A percentile compares a stretch with the other conserved stretches of the same genome.
Conservation (phyloP, 2,329 filamentous ascomycete genomes). For the Pestalotiopsis sp. region DNA sequence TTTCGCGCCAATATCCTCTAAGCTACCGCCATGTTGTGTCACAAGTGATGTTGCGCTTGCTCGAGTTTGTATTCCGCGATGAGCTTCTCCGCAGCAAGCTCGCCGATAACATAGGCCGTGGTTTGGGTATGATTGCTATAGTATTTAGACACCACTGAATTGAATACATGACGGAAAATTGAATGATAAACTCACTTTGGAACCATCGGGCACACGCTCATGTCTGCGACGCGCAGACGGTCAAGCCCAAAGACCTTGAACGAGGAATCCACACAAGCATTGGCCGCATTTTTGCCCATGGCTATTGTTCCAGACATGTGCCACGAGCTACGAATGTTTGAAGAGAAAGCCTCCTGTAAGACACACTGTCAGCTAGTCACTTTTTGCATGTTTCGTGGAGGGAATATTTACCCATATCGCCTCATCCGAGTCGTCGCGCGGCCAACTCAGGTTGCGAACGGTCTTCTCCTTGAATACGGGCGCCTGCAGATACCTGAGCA, state of each 20-base stretch:
- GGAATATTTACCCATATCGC: constrained; percentile 20
- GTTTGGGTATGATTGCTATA: constrained; percentile 39
- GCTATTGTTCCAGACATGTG: constrained; percentile 21
- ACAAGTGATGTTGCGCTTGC: neutral
- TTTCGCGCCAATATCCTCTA: too few species aligned
- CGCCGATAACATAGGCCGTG: constrained; percentile 47
- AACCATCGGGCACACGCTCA: constrained; percentile 22
- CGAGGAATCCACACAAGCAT: constrained; percentile 19
- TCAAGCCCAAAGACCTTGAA: constrained; percentile 20
- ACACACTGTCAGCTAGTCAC: neutral
- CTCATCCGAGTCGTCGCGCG: constrained; percentile 18
- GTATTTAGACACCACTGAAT: neutral
- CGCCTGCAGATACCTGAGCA: constrained; percentile 18
- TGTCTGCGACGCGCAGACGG: constrained; percentile 20
- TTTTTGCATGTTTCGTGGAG: neutral
- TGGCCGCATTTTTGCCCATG: constrained; percentile 18
- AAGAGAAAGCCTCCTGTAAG: constrained; percentile 27
- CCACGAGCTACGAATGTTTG: constrained; percentile 20
- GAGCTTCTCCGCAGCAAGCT: constrained; percentile 41
- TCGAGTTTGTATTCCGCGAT: constrained; percentile 18
- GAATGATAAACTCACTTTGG: constrained; percentile 35
- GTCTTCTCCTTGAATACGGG: constrained; percentile 18
- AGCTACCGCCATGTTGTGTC: too few species aligned
- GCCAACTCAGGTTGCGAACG: constrained; percentile 16
- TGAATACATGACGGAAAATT: neutral